Evolutionary conservation across 306 rosid species (phyloP), one percentile per base, ranked within the genome.

Genomic region (Rosa rugosa): DNA sequence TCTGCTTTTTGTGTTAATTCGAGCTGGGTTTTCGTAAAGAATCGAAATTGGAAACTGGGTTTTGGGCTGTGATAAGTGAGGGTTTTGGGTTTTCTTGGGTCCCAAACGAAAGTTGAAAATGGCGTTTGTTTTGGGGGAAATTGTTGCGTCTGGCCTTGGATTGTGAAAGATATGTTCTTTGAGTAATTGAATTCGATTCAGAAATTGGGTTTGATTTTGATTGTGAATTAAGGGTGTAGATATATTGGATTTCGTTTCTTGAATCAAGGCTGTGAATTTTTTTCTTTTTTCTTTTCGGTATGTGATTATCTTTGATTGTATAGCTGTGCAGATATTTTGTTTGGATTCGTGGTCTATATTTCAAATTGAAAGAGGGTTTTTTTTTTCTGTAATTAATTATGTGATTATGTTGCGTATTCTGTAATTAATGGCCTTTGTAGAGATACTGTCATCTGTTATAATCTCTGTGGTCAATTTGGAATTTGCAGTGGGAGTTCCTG

Each of bases 391-490:
- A 57, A 31, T 63, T 63, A 13, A 63, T 63, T 44, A 12, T 31
- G 34, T 31, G 69, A 63, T 79, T 50, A 68, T 63, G 80, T 76
- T 46, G 76, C 77, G 69, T 80, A 81, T 81, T 86, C 44, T 73
- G 90, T 69, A 62, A 75, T 81, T 88, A 62, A 77, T 81, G 75
- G 57, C 68, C 71, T 83, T 76, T 49, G 79, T 47, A 27, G 22
- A n/a, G 51, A 54, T 68, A 17, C 78, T 78, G 25, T 70, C 69
- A 40, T 72, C 85, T 80, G 69, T 67, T 64, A 62, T 77, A 82
- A 81, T 92, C 83, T 57, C 77, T 75, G 27, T 64, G 84, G 77
- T 80, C 68, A 72, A 67, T 85, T 31, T 85, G 69, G 80, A 80
- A 76, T 87, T 84, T 88, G 71, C 80, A 80, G 87, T 73, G 68